Percentiles rank a stretch among this genome's conserved stretches.
These are phyloP conservation scores for Pichia rugopelliculosa DNA, from an alignment of 805 yeast genomes.

Conservation along the genomic window DNA sequence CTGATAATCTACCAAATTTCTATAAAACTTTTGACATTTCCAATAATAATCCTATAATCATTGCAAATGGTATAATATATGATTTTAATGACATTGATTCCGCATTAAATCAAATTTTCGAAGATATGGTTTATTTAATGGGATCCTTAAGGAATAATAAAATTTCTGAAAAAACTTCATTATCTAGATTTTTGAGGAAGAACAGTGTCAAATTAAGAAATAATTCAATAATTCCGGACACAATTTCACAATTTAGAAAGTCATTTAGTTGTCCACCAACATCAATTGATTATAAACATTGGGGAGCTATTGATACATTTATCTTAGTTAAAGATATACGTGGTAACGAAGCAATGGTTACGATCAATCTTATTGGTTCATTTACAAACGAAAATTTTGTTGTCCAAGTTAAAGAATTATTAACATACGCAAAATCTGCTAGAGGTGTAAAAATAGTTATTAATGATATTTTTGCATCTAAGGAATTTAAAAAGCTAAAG, in stretches of 20 bases:
- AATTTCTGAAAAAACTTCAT: conserved; percentile 22
- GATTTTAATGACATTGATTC: conserved; percentile 43
- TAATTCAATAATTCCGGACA: conserved; percentile 43
- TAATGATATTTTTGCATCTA: conserved; percentile 10
- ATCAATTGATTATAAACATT: not conserved
- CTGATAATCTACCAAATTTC: conserved; percentile 21
- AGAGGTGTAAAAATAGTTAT: conserved; percentile 17
- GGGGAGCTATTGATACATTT: not conserved
- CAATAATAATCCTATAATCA: conserved; percentile 38
- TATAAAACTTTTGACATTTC: conserved; percentile 30
- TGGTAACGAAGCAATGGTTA: conserved; percentile 9
- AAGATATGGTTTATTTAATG: conserved; percentile 41
- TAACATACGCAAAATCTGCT: conserved; percentile 16
- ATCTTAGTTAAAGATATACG: not conserved
- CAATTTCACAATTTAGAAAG: conserved; percentile 21
- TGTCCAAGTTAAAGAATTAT: conserved; percentile 36
- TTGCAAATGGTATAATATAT: conserved; percentile 67
- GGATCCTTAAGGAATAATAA: conserved; percentile 21
- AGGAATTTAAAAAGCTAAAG: conserved; percentile 3
- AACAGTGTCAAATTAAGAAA: conserved; percentile 41
- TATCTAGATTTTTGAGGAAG: conserved; percentile 37
- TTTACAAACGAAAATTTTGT: conserved; percentile 33
- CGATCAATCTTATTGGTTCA: conserved; percentile 55
- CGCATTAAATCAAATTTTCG: conserved; percentile 43
- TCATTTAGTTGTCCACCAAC: conserved; percentile 2